These are phyloP conservation scores for Dentiscutata heterogama DNA, from an alignment of 371 early-diverging fungal genomes.

Conservation along the genomic window DNA sequence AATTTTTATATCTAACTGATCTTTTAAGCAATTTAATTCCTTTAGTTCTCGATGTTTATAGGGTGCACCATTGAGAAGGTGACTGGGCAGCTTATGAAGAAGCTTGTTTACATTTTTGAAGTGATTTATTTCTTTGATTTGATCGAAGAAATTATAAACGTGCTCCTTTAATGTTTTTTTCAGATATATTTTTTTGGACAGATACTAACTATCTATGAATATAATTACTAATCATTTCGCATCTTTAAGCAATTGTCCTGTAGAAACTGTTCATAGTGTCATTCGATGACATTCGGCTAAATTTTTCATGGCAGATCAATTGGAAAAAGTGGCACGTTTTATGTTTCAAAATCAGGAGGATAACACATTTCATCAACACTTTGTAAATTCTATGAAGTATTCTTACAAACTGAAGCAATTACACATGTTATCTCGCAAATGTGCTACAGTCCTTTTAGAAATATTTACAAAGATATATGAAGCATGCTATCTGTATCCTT, in stretches of 20 bases:
- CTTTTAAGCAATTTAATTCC: constrained; percentile 33
- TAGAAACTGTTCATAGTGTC: constrained; percentile 22
- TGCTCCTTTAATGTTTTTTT: constrained; percentile 40
- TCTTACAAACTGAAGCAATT: constrained; percentile 17
- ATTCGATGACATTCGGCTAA: constrained; percentile 12
- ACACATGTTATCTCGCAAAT: background rate
- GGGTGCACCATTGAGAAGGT: constrained; percentile 7
- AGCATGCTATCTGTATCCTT: constrained; percentile 20
- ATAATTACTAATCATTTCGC: constrained; percentile 38
- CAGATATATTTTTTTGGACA: constrained; percentile 32
- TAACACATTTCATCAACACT: constrained; percentile 18
- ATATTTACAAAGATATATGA: constrained; percentile 29
- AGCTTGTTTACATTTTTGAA: constrained; percentile 23
- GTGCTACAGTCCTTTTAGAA: constrained; percentile 24
- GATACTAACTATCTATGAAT: constrained; percentile 17
- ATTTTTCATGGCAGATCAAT: background rate
- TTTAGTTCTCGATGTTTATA: constrained; percentile 41
- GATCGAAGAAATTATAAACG: constrained; percentile 38
- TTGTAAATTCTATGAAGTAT: constrained; percentile 27
- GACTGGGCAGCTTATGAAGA: constrained; percentile 24
- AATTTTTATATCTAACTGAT: constrained; percentile 37
- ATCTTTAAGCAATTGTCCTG: constrained; percentile 24
- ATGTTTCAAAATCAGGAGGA: constrained; percentile 32
- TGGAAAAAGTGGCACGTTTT: constrained; percentile 24
- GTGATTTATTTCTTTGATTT: constrained; percentile 34